Percentiles rank a stretch among this genome's conserved stretches.
These are phyloP conservation scores for Aspergillus taichungensis DNA, from an alignment of 495 filamentous ascomycete genomes.

Conservation along the genomic window DNA sequence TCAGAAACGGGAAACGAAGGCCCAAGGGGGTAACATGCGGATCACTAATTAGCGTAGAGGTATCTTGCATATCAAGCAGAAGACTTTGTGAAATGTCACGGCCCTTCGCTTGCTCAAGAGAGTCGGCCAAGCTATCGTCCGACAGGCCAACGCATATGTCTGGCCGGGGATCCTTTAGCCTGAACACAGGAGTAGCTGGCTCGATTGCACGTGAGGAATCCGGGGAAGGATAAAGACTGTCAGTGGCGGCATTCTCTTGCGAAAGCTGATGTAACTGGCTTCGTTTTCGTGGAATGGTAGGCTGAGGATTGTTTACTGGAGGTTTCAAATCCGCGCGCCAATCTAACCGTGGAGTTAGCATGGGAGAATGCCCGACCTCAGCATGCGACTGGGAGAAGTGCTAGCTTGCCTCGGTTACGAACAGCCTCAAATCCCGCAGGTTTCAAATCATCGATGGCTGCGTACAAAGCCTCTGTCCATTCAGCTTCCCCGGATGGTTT, in stretches of 20 bases:
- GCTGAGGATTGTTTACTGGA: constrained; percentile 3
- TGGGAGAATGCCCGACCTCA: too few species aligned
- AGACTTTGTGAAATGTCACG: background rate
- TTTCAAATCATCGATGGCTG: constrained; percentile 2
- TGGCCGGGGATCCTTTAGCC: constrained; percentile 2
- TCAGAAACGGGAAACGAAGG: constrained; percentile 8
- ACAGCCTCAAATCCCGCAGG: background rate
- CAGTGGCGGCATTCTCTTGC: background rate
- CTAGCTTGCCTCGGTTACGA: constrained; percentile 3
- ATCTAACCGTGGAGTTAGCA: background rate
- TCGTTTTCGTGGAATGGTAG: constrained; percentile 4
- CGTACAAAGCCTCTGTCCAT: constrained; percentile 3
- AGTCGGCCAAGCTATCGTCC: background rate
- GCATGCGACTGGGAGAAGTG: too few species aligned
- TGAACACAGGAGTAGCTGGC: constrained; percentile 5
- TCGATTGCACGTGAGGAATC: background rate
- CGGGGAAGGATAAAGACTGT: background rate
- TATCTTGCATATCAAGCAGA: constrained; percentile 6
- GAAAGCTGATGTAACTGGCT: background rate
- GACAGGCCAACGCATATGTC: constrained; percentile 9
- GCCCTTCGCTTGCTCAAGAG: constrained; percentile 3
- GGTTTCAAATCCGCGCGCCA: constrained; percentile 3
- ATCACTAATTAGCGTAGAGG: constrained; percentile 4
- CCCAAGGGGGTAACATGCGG: constrained; percentile 1
- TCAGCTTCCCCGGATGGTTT: constrained; percentile 6